phyloP scores from a whole-genome alignment of 768 basidiomycete genomes.

The Scleroderma citrinum region DNA sequence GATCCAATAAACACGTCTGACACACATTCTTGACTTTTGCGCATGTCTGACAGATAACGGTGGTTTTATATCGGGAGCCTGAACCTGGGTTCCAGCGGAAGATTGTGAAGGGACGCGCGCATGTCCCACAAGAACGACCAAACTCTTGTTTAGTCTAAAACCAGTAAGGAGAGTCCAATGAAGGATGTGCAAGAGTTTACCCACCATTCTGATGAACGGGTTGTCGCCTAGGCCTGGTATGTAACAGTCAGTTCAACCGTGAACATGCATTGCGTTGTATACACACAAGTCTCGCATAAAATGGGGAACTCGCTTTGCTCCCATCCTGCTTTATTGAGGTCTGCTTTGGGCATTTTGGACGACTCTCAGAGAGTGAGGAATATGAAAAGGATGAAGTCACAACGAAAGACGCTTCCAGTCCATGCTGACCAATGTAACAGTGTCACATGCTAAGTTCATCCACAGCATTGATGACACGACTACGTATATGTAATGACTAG shows the following conservation, averaged over 20 bases:
- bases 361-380: neutral
- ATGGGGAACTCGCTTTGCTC: conserved; percentile 92
- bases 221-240: conserved; percentile 73
- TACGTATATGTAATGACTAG: conserved; percentile 55
- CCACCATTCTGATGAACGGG: conserved; percentile 92
- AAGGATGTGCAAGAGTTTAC: conserved; percentile 14
- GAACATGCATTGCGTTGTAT: neutral
- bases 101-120: conserved; percentile 92
- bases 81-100: conserved; percentile 98
- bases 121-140: conserved; percentile 94
- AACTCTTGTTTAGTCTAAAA: conserved; percentile 92
- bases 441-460: too few species aligned
- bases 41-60: conserved; percentile 95
- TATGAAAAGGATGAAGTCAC: neutral
- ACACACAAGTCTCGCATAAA: conserved; percentile 86
- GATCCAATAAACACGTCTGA: conserved; percentile 94
- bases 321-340: conserved; percentile 93
- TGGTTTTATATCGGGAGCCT: conserved; percentile 92
- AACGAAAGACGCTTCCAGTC: neutral
- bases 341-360: conserved; percentile 67
- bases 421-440: too few species aligned
- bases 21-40: conserved; percentile 96
- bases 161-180: conserved; percentile 1
- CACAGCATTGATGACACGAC: too few species aligned
- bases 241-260: conserved; percentile 2